phyloP scores from a whole-genome alignment of 2,329 filamentous ascomycete genomes.

The Lasiodiplodia citricola region DNA sequence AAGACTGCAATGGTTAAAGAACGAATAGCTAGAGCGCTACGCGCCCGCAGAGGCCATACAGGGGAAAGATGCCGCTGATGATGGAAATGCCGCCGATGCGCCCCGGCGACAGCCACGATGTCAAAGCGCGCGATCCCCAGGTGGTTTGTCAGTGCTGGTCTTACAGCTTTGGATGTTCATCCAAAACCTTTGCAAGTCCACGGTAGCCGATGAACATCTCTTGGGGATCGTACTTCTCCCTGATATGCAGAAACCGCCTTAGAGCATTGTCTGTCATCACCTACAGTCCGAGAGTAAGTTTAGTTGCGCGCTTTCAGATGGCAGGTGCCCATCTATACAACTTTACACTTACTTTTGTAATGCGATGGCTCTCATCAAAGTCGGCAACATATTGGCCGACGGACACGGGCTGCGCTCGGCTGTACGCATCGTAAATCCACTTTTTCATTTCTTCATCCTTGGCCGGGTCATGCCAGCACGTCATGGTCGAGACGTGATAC shows the following conservation, averaged over 20 bases:
- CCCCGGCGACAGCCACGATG: no score
- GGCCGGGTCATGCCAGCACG: slow-evolving; percentile 27
- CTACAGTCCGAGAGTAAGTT: not conserved
- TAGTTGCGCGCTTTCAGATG: no score
- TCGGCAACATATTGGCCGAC: slow-evolving; percentile 31
- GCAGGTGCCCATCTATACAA: no score
- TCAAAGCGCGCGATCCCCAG: no score
- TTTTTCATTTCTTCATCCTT: slow-evolving; percentile 21
- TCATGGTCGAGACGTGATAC: slow-evolving; percentile 30
- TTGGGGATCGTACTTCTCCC: slow-evolving; percentile 23
- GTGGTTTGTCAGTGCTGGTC: no score
- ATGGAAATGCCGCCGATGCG: no score
- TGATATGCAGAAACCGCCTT: slow-evolving; percentile 21
- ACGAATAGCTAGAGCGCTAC: no score
- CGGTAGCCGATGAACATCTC: slow-evolving; percentile 23
- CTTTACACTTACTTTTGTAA: slow-evolving; percentile 18
- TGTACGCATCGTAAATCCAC: slow-evolving; percentile 24
- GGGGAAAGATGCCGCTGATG: no score
- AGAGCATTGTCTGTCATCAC: slow-evolving; percentile 28
- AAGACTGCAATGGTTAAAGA: no score
- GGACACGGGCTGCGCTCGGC: slow-evolving; percentile 8
- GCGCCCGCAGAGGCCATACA: no score
- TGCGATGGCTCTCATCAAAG: slow-evolving; percentile 24
- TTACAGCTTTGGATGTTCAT: not conserved
- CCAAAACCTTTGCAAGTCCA: not conserved